Evolutionary conservation across 2,329 filamentous ascomycete species (phyloP).

Genomic region (Epichloe elymi): DNA sequence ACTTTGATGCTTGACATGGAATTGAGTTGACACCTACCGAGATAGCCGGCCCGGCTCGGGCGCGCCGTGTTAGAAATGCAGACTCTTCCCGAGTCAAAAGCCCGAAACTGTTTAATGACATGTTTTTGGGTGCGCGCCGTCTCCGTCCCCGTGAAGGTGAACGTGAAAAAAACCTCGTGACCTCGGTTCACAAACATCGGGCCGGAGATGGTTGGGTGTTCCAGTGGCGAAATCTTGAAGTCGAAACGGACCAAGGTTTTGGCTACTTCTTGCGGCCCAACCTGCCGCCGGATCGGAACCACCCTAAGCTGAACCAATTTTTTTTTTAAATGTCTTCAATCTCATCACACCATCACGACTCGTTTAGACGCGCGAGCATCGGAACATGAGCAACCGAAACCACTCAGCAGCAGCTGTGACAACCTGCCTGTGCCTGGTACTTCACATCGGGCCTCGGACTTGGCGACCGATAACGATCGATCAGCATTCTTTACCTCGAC

Average conservation of each 20-base stretch:
- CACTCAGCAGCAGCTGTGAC: not conserved
- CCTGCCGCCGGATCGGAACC: not conserved
- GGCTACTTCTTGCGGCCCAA: not conserved
- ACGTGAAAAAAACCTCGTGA: not conserved
- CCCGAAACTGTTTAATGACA: not conserved
- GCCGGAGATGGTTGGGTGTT: not conserved
- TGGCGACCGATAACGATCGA: not conserved
- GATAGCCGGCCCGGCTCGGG: not conserved
- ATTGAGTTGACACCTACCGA: not conserved
- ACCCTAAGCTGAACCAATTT: not conserved
- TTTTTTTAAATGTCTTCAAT: not conserved
- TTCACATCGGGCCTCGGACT: not conserved
- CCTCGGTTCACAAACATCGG: not conserved
- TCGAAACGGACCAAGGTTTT: not conserved
- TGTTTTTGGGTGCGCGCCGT: not conserved
- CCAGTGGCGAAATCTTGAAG: not conserved
- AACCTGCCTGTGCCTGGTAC: no score
- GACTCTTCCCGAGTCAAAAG: not conserved
- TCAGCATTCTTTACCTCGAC: not conserved
- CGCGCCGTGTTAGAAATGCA: not conserved
- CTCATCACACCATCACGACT: not conserved
- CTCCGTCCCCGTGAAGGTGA: not conserved
- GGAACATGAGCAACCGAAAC: not conserved
- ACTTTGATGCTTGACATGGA: not conserved
- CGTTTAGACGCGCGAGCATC: not conserved